These are phyloP conservation scores for Panus rudis DNA, from an alignment of 768 basidiomycete species.

Conservation along the genomic window DNA sequence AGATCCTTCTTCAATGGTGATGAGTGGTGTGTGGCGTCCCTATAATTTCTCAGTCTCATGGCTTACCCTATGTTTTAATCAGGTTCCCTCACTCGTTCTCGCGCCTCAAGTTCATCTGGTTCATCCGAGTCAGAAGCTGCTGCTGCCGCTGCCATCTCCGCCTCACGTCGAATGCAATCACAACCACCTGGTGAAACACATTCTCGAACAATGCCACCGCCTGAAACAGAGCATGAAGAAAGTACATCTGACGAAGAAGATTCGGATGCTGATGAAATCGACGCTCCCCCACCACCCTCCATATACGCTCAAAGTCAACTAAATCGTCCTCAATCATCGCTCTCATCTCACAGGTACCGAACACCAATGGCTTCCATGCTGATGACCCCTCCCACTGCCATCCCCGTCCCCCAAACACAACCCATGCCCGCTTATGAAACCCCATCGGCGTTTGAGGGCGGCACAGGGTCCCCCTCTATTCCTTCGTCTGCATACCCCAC, in stretches of 20 bases:
- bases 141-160: too few relatives aligned
- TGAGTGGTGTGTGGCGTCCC: slow-evolving; percentile 43
- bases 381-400: slow-evolving; percentile 38
- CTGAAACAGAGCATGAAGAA: slow-evolving; percentile 12
- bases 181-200: too few relatives aligned
- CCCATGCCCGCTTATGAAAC: slow-evolving; percentile 67
- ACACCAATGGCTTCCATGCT: slow-evolving; percentile 65
- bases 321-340: slow-evolving; percentile 66
- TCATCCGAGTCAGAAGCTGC: slow-evolving; percentile 56
- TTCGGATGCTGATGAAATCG: slow-evolving; percentile 45
- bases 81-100: slow-evolving; percentile 40
- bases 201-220: too few relatives aligned
- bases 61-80: slow-evolving; percentile 2
- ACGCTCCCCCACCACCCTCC: slow-evolving; percentile 16
- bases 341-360: slow-evolving; percentile 71
- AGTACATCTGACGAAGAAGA: slow-evolving; percentile 32
- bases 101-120: slow-evolving; percentile 56
- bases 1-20: slow-evolving; percentile 54
- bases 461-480: slow-evolving; percentile 26
- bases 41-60: background rate
- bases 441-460: slow-evolving; percentile 61
- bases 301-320: slow-evolving; percentile 30
- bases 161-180: too few relatives aligned
- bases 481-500: slow-evolving; percentile 30
- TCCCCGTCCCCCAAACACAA: slow-evolving; percentile 53